Conservation (phyloP, 495 filamentous ascomycete species). For the Pyrenopolyporus hunteri region DNA sequence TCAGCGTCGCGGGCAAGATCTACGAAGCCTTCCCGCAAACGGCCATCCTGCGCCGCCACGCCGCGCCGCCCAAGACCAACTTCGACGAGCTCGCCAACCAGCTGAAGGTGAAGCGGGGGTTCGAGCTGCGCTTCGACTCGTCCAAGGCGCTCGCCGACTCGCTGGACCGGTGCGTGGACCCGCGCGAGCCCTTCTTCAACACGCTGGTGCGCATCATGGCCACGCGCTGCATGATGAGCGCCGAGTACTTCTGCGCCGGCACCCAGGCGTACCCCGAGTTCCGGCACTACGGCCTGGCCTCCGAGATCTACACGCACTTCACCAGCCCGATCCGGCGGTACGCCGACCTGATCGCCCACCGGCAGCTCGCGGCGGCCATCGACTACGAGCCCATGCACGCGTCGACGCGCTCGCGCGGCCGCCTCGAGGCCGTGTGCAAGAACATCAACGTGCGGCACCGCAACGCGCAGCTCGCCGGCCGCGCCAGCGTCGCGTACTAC, state of each 20-base stretch:
- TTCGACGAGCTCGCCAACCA: constrained; percentile 94
- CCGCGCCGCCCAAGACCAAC: constrained; percentile 88
- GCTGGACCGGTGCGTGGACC: constrained; percentile 81
- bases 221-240: constrained; percentile 98
- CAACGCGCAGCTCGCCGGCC: constrained; percentile 93
- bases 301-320: constrained; percentile 98
- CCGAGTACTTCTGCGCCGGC: constrained; percentile 96
- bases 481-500: constrained; percentile 94
- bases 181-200: constrained; percentile 95
- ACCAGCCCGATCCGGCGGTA: constrained; percentile 96
- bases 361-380: constrained; percentile 94
- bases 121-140: constrained; percentile 80
- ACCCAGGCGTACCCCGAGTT: constrained; percentile 92
- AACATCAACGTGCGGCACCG: constrained; percentile 98
- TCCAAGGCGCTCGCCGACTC: constrained; percentile 91
- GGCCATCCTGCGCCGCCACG: constrained; percentile 89
- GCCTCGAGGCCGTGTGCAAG: constrained; percentile 90
- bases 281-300: constrained; percentile 93
- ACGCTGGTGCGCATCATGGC: constrained; percentile 95
- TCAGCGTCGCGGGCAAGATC: constrained; percentile 85
- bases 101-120: constrained; percentile 78
- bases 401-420: constrained; percentile 74
- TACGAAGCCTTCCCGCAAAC: constrained; percentile 92
- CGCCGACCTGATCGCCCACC: constrained; percentile 90
- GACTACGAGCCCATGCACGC: constrained; percentile 83